phyloP scores from a whole-genome alignment of 2,329 filamentous ascomycete genomes.

The Colletotrichum sojae region DNA sequence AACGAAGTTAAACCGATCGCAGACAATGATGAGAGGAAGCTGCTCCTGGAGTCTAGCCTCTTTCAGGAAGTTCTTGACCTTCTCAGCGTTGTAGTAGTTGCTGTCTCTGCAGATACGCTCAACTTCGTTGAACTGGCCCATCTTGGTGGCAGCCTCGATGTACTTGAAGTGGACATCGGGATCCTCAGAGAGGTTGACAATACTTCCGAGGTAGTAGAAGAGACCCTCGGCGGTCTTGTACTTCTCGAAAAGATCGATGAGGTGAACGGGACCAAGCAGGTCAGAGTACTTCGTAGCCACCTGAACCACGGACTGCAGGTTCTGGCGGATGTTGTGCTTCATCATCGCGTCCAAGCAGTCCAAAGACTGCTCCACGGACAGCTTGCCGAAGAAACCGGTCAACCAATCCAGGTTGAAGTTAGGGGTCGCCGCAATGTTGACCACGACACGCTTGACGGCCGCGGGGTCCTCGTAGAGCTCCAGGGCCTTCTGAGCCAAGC shows the following conservation, averaged over 20 bases:
- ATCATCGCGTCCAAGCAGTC: constrained; percentile 98
- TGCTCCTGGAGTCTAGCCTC: constrained; percentile 94
- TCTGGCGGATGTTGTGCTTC: constrained; percentile 95
- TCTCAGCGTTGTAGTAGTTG: constrained; percentile 90
- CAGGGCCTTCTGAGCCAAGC: constrained; percentile 86
- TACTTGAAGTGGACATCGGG: constrained; percentile 99
- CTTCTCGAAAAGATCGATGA: constrained; percentile 97
- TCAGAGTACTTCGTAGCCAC: constrained; percentile 99
- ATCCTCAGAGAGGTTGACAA: constrained; percentile 97
- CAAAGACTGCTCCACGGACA: constrained; percentile 95
- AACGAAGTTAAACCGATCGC: constrained; percentile 99
- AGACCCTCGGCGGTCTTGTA: constrained; percentile 97
- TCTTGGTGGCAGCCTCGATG: constrained; percentile 95
- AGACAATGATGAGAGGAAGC: constrained; percentile 96
- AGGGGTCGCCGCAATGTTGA: constrained; percentile 85
- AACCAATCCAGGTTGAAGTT: constrained; percentile 94
- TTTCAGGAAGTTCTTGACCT: constrained; percentile 99
- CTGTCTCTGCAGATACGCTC: constrained; percentile 97
- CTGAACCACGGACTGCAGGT: constrained; percentile 93
- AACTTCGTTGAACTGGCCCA: constrained; percentile 94
- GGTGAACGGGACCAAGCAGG: constrained; percentile 85
- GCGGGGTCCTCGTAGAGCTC: constrained; percentile 95
- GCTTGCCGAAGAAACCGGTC: constrained; percentile 90
- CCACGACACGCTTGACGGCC: constrained; percentile 89
- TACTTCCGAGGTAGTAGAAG: constrained; percentile 98